Percentiles rank a stretch among this genome's conserved stretches.
These are phyloP conservation scores for Russula earlei DNA, from an alignment of 768 basidiomycete species.

Conservation along the genomic window DNA sequence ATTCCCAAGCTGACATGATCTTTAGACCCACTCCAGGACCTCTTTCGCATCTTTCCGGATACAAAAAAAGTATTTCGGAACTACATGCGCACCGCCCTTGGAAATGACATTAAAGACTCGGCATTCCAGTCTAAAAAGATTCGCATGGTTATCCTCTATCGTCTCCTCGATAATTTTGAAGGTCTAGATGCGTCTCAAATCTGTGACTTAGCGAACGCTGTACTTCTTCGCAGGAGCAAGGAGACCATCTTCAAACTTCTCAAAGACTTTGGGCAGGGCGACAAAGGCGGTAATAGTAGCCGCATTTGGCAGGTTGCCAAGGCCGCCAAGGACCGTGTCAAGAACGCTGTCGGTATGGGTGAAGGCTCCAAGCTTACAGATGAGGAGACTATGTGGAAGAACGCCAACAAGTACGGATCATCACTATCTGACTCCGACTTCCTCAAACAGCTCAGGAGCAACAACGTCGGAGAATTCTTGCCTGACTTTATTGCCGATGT, in stretches of 20 bases:
- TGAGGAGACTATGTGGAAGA: slow-evolving; percentile 1
- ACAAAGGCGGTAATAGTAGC: not conserved
- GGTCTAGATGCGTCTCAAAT: not conserved
- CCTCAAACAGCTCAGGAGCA: not conserved
- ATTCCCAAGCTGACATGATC: not conserved
- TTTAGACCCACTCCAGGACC: not conserved
- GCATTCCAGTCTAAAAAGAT: slow-evolving; percentile 2
- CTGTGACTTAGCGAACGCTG: not conserved
- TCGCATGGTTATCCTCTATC: not conserved
- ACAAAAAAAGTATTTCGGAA: not conserved
- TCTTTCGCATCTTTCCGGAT: slow-evolving; percentile 4
- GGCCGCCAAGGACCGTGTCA: not conserved
- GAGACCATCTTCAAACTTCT: not conserved
- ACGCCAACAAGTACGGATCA: not conserved
- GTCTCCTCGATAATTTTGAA: not conserved
- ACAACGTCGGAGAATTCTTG: not conserved
- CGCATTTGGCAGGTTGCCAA: not conserved
- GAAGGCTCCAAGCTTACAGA: not conserved
- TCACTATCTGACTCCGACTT: slow-evolving; percentile 7
- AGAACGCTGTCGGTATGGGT: not conserved
- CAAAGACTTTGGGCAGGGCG: not conserved
- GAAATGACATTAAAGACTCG: not conserved
- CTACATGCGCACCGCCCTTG: not conserved
- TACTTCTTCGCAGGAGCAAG: not conserved
- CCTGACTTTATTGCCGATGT: not conserved